These are phyloP conservation scores for Henckelia pumila DNA, from an alignment of 257 asterid genomes.

Conservation along the genomic window DNA sequence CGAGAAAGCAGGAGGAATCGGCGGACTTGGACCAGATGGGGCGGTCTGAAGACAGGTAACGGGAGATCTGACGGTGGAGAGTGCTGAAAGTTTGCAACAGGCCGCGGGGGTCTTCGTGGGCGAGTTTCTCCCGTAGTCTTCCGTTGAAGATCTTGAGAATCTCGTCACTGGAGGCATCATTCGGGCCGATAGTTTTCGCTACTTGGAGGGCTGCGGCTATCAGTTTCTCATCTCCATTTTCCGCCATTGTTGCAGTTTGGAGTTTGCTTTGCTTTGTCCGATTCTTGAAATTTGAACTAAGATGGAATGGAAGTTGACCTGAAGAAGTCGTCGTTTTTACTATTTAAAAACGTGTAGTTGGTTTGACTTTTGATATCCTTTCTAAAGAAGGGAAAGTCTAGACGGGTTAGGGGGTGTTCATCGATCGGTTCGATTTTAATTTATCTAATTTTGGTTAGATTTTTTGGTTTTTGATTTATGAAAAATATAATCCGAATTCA, in stretches of 20 bases:
- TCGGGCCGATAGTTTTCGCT: slow-evolving; percentile 86
- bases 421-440: too few species aligned
- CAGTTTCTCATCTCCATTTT: slow-evolving; percentile 46
- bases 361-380: background rate
- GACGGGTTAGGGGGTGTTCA: too few species aligned
- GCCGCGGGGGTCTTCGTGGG: slow-evolving; percentile 44
- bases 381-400: too few species aligned
- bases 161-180: slow-evolving; percentile 84
- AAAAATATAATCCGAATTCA: too few species aligned
- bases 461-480: too few species aligned
- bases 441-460: too few species aligned
- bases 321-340: background rate
- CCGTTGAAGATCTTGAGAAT: slow-evolving; percentile 88
- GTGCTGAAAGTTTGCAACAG: slow-evolving; percentile 59
- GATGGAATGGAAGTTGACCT: background rate
- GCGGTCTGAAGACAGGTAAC: slow-evolving; percentile 43
- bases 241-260: slow-evolving; percentile 53
- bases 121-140: slow-evolving; percentile 55
- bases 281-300: background rate
- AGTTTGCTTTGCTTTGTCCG: background rate
- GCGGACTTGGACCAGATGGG: slow-evolving; percentile 66
- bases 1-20: slow-evolving; percentile 57
- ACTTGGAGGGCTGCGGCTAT: slow-evolving; percentile 86
- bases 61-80: slow-evolving; percentile 81
- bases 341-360: too few species aligned